A percentile compares a stretch with the other conserved stretches of the same genome.
phyloP scores from a whole-genome alignment of 805 yeast species.

The Myxozyma sirexii region DNA sequence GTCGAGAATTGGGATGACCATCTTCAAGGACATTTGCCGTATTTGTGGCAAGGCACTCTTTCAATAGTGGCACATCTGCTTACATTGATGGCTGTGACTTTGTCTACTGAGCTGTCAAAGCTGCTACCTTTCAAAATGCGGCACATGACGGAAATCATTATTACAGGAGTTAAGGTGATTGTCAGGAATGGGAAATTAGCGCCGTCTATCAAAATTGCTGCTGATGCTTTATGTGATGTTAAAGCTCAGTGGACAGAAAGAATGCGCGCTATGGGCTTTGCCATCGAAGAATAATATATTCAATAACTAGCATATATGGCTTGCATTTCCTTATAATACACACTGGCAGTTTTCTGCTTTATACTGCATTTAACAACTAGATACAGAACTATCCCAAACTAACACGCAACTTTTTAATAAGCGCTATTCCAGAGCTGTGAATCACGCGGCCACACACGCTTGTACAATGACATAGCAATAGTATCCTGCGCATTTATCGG shows the following conservation, averaged over 20 bases:
- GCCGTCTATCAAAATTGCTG: constrained; percentile 23
- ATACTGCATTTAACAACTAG: neutral
- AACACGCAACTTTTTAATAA: constrained; percentile 1
- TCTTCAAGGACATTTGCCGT: constrained; percentile 17
- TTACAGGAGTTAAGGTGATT: constrained; percentile 3
- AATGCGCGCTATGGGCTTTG: constrained; percentile 1
- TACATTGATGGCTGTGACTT: constrained; percentile 21
- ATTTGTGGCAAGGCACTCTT: constrained; percentile 28
- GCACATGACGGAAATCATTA: constrained; percentile 8
- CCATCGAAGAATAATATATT: neutral
- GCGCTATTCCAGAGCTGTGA: constrained; percentile 26
- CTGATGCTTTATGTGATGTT: constrained; percentile 9
- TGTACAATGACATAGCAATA: constrained; percentile 90
- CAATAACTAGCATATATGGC: neutral
- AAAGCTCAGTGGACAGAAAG: constrained; percentile 8
- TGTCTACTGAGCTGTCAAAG: constrained; percentile 9
- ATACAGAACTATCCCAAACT: neutral
- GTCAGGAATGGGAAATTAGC: constrained; percentile 11
- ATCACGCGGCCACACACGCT: constrained; percentile 85
- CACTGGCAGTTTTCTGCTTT: neutral
- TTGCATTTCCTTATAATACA: too few relatives aligned
- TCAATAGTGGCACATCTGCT: constrained; percentile 14
- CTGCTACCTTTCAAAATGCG: constrained; percentile 3
- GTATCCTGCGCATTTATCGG: constrained; percentile 89
- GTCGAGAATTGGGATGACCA: constrained; percentile 20